phyloP scores from a whole-genome alignment of 116 monocot species.

The Posidonia oceanica region DNA sequence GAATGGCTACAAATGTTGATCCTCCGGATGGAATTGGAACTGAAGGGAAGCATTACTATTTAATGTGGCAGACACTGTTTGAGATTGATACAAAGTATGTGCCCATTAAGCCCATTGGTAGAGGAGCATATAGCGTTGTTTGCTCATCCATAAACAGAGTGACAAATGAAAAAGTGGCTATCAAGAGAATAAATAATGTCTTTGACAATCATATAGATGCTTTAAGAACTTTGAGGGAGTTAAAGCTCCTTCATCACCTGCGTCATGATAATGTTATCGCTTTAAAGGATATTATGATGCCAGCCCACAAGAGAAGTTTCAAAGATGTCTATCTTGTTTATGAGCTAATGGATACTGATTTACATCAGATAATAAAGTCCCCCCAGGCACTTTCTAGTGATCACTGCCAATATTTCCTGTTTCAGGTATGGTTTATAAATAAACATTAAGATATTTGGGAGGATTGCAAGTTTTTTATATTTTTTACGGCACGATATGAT shows the following conservation, averaged over 20 bases:
- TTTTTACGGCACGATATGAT: neutral
- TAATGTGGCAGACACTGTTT: slow-evolving; percentile 65
- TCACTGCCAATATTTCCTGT: slow-evolving; percentile 68
- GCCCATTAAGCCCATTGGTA: slow-evolving; percentile 67
- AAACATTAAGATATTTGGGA: neutral
- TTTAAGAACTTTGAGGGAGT: slow-evolving; percentile 52
- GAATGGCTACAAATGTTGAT: slow-evolving; percentile 56
- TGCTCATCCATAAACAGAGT: slow-evolving; percentile 62
- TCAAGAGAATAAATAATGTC: slow-evolving; percentile 66
- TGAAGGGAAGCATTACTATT: slow-evolving; percentile 59
- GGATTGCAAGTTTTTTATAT: too few species aligned
- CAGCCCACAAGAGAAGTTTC: slow-evolving; percentile 34
- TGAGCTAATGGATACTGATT: slow-evolving; percentile 79
- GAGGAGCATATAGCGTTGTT: slow-evolving; percentile 70
- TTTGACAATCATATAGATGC: slow-evolving; percentile 71
- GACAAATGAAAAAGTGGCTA: slow-evolving; percentile 71
- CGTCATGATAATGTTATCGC: slow-evolving; percentile 70
- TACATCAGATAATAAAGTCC: slow-evolving; percentile 74
- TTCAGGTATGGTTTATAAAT: slow-evolving; percentile 41
- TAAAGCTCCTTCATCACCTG: slow-evolving; percentile 62
- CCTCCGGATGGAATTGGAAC: slow-evolving; percentile 56
- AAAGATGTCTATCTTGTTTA: slow-evolving; percentile 78
- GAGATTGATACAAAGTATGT: slow-evolving; percentile 76
- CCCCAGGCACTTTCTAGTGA: slow-evolving; percentile 64
- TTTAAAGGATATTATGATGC: slow-evolving; percentile 76